Conservation (phyloP, 192 early-diverging fungal species). For the Entomortierella parvispora region DNA sequence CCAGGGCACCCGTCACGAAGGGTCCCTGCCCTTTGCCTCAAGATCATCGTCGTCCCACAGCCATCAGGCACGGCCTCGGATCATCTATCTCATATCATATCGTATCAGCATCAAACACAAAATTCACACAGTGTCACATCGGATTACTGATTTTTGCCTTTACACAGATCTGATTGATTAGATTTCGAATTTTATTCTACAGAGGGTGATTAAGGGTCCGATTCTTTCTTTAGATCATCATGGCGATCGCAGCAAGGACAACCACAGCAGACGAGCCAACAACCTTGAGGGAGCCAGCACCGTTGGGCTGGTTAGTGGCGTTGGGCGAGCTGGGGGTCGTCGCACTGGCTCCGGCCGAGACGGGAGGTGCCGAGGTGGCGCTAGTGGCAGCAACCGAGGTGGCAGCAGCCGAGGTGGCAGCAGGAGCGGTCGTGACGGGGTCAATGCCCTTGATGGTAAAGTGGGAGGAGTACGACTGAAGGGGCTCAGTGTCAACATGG, state of each 20-base stretch:
- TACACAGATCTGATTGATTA: too few species aligned
- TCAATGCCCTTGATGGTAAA: slow-evolving; percentile 41
- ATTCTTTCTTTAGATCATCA: slow-evolving; percentile 25
- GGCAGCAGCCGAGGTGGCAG: slow-evolving; percentile 4
- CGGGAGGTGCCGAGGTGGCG: background rate
- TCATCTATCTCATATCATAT: too few species aligned
- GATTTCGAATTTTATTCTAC: too few species aligned
- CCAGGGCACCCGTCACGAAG: too few species aligned
- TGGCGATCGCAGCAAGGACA: slow-evolving; percentile 23
- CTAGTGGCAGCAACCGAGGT: background rate
- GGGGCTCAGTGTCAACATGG: slow-evolving; percentile 35
- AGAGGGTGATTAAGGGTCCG: too few species aligned
- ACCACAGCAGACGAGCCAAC: slow-evolving; percentile 30
- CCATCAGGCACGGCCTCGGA: too few species aligned
- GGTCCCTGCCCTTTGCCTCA: too few species aligned
- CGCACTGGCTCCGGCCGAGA: slow-evolving; percentile 1
- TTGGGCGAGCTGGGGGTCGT: background rate
- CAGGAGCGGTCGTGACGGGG: background rate
- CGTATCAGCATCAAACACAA: too few species aligned
- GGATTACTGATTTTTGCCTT: too few species aligned
- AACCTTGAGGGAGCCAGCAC: slow-evolving; percentile 35
- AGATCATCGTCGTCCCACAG: too few species aligned
- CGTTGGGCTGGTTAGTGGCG: slow-evolving; percentile 9
- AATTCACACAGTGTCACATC: too few species aligned
- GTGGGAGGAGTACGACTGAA: slow-evolving; percentile 28